Evolutionary conservation across 2,329 filamentous ascomycete genomes (phyloP).

Genomic region (Alternaria tenuissima): DNA sequence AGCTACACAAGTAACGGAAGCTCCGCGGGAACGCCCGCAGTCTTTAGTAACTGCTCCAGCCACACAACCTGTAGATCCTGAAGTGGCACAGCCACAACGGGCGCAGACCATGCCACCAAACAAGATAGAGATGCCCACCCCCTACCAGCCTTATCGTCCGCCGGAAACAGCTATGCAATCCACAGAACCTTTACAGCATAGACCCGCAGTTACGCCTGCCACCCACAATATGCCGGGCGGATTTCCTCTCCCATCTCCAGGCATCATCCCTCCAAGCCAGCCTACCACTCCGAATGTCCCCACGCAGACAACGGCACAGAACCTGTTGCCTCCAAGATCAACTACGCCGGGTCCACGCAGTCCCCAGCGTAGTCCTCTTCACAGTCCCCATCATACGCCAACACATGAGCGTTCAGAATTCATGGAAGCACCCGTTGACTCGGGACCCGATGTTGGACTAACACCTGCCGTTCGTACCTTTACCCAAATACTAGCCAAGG

Average conservation of each 20-base stretch:
- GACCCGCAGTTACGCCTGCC: conserved; percentile 37
- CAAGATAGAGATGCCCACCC: conserved; percentile 38
- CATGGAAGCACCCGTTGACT: conserved; percentile 41
- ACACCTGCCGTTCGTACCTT: conserved; percentile 46
- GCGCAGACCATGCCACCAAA: conserved; percentile 33
- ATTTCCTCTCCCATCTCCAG: conserved; percentile 63
- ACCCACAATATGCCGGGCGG: conserved; percentile 63
- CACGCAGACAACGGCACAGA: conserved; percentile 27
- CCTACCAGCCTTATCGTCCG: conserved; percentile 13
- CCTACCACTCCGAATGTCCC: conserved; percentile 44
- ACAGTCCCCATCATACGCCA: conserved; percentile 39
- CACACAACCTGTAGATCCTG: conserved; percentile 17
- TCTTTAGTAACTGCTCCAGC: conserved; percentile 14
- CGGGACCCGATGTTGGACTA: conserved; percentile 31
- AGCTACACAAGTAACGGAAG: not conserved
- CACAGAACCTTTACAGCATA: conserved; percentile 28
- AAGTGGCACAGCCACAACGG: conserved; percentile 22
- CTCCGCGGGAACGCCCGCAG: not conserved
- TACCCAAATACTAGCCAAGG: conserved; percentile 48
- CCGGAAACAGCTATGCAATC: not conserved
- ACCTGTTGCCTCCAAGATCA: conserved; percentile 29
- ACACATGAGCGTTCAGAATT: conserved; percentile 46
- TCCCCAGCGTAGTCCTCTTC: conserved; percentile 18
- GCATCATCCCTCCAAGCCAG: conserved; percentile 52
- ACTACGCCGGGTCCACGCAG: conserved; percentile 19